These are phyloP conservation scores for Verticillium isaacii DNA, from an alignment of 2,329 filamentous ascomycete genomes.

Conservation along the genomic window DNA sequence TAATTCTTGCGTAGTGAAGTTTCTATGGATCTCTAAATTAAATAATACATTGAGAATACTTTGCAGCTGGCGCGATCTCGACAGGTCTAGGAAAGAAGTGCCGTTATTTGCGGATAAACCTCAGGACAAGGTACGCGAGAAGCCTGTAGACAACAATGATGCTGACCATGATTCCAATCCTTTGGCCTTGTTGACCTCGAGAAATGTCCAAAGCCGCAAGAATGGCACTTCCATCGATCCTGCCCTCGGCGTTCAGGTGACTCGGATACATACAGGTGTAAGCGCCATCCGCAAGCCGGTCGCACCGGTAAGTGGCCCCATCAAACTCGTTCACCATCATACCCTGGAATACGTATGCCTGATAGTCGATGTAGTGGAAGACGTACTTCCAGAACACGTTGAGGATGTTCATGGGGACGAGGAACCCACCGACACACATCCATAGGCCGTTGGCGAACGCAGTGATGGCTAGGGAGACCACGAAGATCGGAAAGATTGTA, in stretches of 20 bases:
- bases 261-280: constrained; percentile 71
- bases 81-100: no score
- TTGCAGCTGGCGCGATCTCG: no score
- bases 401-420: constrained; percentile 66
- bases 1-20: no score
- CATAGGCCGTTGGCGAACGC: constrained; percentile 86
- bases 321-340: constrained; percentile 92
- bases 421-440: constrained; percentile 83
- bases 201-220: constrained; percentile 66
- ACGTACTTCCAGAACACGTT: constrained; percentile 85
- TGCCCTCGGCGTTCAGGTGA: constrained; percentile 56
- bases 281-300: constrained; percentile 21
- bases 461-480: constrained; percentile 71
- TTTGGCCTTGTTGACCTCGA: constrained; percentile 57
- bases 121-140: constrained; percentile 60
- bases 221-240: constrained; percentile 67
- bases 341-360: constrained; percentile 79
- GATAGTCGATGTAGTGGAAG: constrained; percentile 87
- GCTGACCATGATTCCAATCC: constrained; percentile 72
- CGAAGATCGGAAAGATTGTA: constrained; percentile 71
- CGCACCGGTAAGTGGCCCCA: constrained; percentile 58
- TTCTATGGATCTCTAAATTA: no score
- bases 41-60: no score
- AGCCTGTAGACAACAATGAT: constrained; percentile 72
- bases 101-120: not conserved